phyloP scores from a whole-genome alignment of 192 early-diverging fungal species.

The Backusella circina region DNA sequence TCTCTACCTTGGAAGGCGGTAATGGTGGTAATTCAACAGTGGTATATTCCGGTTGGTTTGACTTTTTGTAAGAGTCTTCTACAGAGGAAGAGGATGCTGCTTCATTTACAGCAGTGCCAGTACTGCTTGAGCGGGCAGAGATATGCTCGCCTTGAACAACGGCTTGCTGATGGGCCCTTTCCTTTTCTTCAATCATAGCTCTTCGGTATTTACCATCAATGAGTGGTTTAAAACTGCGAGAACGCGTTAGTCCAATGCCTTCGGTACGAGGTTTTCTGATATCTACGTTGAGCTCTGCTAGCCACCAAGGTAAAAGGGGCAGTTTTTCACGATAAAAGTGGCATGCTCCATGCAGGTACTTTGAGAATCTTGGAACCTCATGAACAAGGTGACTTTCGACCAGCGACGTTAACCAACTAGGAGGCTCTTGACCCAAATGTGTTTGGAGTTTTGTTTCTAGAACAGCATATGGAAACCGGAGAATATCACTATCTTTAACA shows the following conservation, averaged over 20 bases:
- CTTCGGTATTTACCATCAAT: slow-evolving; percentile 33
- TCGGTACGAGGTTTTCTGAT: slow-evolving; percentile 42
- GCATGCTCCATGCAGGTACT: slow-evolving; percentile 45
- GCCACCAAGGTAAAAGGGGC: slow-evolving; percentile 45
- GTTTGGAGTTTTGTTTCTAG: slow-evolving; percentile 37
- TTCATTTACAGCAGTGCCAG: neutral
- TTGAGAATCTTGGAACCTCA: slow-evolving; percentile 48
- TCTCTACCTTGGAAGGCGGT: neutral
- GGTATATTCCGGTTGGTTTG: neutral
- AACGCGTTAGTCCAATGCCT: slow-evolving; percentile 29
- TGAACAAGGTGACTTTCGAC: slow-evolving; percentile 44
- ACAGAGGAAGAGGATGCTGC: neutral
- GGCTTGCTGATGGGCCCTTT: slow-evolving; percentile 15
- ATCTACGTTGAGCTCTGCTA: slow-evolving; percentile 46
- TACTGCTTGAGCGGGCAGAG: neutral
- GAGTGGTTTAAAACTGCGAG: slow-evolving; percentile 32
- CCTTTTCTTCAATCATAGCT: slow-evolving; percentile 34
- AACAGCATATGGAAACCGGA: slow-evolving; percentile 37
- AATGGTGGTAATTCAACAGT: neutral
- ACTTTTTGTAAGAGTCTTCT: neutral
- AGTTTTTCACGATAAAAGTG: slow-evolving; percentile 42
- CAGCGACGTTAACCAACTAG: slow-evolving; percentile 21
- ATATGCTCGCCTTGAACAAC: neutral
- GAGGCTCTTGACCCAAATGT: slow-evolving; percentile 39
- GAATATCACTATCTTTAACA: slow-evolving; percentile 24